Conservation (phyloP, 176 grass and related monocot species). For the Stipa capillata region DNA sequence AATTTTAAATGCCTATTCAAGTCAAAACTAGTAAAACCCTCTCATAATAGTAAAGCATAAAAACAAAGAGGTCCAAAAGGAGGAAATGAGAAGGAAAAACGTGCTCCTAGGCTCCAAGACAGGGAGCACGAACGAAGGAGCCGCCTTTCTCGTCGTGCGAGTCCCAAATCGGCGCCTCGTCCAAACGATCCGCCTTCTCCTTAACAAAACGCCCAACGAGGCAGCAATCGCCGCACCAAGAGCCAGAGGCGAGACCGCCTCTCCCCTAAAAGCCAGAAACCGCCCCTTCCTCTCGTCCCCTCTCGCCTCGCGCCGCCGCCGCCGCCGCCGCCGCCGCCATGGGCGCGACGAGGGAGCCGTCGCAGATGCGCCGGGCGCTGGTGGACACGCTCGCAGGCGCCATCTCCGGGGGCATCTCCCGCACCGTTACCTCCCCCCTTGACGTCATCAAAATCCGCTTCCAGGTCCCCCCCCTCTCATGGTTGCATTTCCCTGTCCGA, state of each 20-base stretch:
- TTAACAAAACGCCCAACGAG: no score
- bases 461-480: no score
- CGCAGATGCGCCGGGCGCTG: slow-evolving; percentile 63
- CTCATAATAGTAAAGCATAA: no score
- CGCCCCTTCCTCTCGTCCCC: not conserved
- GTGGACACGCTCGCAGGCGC: slow-evolving; percentile 72
- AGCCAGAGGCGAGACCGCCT: slow-evolving; percentile 9
- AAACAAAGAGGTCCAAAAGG: no score
- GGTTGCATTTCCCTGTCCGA: no score
- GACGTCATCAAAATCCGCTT: slow-evolving; percentile 99
- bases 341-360: slow-evolving; percentile 42
- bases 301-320: not conserved
- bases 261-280: slow-evolving; percentile 15
- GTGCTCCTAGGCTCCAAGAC: no score
- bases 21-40: no score
- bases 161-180: no score
- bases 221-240: not conserved
- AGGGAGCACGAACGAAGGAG: no score
- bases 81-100: no score
- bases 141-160: no score
- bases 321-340: not conserved
- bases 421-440: slow-evolving; percentile 87
- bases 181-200: not conserved
- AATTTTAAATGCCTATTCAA: no score
- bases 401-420: slow-evolving; percentile 82